Percentiles rank a stretch among this genome's conserved stretches.
phyloP scores from a whole-genome alignment of 1,284 basidiomycete genomes.

The Butyriboletus appendiculatus region DNA sequence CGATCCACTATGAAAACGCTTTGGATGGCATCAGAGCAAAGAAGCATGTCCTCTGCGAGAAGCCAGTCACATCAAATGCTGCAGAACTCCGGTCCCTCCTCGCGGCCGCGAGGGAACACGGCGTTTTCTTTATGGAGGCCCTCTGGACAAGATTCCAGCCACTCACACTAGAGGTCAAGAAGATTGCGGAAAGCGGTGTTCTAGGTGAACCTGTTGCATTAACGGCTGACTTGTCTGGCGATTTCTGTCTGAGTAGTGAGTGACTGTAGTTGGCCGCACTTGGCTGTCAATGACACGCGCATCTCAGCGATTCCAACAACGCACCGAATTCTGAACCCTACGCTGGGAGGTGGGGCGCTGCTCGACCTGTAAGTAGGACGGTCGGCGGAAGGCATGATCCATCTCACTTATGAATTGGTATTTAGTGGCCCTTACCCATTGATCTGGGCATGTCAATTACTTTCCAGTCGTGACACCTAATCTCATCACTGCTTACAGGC shows the following conservation, averaged over 20 bases:
- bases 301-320: conserved; percentile 59
- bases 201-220: conserved; percentile 66
- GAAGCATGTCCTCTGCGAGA: conserved; percentile 89
- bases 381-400: neutral
- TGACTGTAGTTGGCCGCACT: conserved; percentile 9
- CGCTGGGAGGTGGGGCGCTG: conserved; percentile 81
- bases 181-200: conserved; percentile 58
- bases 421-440: conserved; percentile 79
- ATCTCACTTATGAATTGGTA: conserved; percentile 5
- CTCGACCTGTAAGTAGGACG: conserved; percentile 69
- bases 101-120: conserved; percentile 70
- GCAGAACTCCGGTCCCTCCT: conserved; percentile 70
- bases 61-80: conserved; percentile 69
- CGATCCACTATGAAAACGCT: conserved; percentile 80
- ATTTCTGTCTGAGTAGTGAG: conserved; percentile 75
- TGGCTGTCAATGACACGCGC: neutral
- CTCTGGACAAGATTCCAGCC: conserved; percentile 84
- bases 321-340: conserved; percentile 80
- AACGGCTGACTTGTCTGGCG: conserved; percentile 72
- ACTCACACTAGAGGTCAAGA: conserved; percentile 63
- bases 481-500: conserved; percentile 44
- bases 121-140: conserved; percentile 89
- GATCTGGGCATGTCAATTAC: conserved; percentile 59
- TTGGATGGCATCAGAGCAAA: conserved; percentile 75
- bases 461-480: neutral